phyloP scores from a whole-genome alignment of 140 eudicot species.

The Anethum foeniculum region DNA sequence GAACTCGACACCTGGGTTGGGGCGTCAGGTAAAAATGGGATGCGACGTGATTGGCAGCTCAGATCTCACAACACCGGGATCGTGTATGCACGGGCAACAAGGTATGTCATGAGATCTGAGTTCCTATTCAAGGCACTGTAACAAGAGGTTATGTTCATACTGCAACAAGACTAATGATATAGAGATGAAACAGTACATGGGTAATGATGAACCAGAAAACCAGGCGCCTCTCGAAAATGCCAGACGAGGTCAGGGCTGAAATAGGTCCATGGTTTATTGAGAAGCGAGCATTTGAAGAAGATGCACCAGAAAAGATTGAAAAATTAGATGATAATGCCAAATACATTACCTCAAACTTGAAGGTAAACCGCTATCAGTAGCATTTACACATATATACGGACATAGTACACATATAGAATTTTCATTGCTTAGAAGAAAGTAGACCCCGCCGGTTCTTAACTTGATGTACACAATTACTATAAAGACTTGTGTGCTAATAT shows the following conservation, averaged over 20 bases:
- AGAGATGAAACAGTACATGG: constrained; percentile 34
- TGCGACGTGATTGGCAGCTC: constrained; percentile 43
- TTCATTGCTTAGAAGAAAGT: neutral
- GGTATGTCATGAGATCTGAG: constrained; percentile 24
- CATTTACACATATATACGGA: neutral
- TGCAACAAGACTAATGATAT: neutral
- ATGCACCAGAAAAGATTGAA: constrained; percentile 24
- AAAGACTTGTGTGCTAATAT: neutral
- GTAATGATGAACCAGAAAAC: constrained; percentile 61
- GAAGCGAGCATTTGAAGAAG: constrained; percentile 34
- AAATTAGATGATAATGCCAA: constrained; percentile 31
- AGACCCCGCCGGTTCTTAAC: neutral
- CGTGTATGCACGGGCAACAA: constrained; percentile 49
- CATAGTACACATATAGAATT: neutral
- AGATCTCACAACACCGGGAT: constrained; percentile 33
- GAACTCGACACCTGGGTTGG: constrained; percentile 61
- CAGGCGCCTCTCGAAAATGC: constrained; percentile 56
- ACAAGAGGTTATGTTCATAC: neutral
- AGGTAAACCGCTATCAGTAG: constrained; percentile 16
- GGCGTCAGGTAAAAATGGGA: constrained; percentile 49
- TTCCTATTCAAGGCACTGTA: neutral
- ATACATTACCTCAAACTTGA: constrained; percentile 27
- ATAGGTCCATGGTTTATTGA: constrained; percentile 36
- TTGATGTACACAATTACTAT: neutral
- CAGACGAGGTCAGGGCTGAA: constrained; percentile 52